phyloP scores from a whole-genome alignment of 352 stramenopile species.

The Pythium rhizo-oryzae region DNA sequence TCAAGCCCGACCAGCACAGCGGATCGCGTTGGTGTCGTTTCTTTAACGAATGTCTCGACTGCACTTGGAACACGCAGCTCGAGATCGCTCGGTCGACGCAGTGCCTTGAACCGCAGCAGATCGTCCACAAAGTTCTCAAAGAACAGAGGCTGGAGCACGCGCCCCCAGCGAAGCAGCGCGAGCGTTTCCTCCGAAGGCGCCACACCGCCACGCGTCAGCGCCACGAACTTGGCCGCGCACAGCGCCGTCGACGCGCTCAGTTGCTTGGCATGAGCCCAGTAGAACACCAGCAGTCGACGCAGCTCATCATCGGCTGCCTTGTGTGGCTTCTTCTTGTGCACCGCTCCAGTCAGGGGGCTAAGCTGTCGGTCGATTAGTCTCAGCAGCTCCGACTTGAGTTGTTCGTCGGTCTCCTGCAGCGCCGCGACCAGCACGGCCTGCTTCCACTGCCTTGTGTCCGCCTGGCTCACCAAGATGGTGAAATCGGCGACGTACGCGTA shows the following conservation, averaged over 20 bases:
- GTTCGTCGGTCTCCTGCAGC: slow-evolving; percentile 32
- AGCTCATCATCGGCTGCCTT: not conserved
- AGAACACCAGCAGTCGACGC: slow-evolving; percentile 48
- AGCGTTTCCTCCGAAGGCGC: slow-evolving; percentile 26
- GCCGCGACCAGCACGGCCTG: slow-evolving; percentile 38
- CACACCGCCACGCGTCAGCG: slow-evolving; percentile 26
- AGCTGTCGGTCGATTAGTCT: slow-evolving; percentile 27
- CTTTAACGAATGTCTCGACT: not conserved
- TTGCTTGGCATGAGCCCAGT: slow-evolving; percentile 36
- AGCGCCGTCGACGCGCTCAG: slow-evolving; percentile 40
- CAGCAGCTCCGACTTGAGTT: slow-evolving; percentile 36
- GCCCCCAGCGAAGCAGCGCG: slow-evolving; percentile 45
- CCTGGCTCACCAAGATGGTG: slow-evolving; percentile 22
- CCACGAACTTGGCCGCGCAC: slow-evolving; percentile 48
- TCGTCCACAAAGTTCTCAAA: slow-evolving; percentile 46
- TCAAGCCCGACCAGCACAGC: not conserved
- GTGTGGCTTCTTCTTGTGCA: not conserved
- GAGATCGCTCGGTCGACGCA: slow-evolving; percentile 31
- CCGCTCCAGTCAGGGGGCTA: not conserved
- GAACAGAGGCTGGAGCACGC: slow-evolving; percentile 42
- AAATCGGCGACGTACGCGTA: slow-evolving; percentile 27
- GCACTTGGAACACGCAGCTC: slow-evolving; percentile 23
- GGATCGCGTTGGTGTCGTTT: not conserved
- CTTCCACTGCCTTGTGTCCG: slow-evolving; percentile 37
- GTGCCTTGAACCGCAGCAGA: slow-evolving; percentile 32